Percentiles rank a stretch among this genome's conserved stretches.
Conservation (phyloP, 1,284 basidiomycete genomes). For the Apiotrichum mycotoxinovorans region DNA sequence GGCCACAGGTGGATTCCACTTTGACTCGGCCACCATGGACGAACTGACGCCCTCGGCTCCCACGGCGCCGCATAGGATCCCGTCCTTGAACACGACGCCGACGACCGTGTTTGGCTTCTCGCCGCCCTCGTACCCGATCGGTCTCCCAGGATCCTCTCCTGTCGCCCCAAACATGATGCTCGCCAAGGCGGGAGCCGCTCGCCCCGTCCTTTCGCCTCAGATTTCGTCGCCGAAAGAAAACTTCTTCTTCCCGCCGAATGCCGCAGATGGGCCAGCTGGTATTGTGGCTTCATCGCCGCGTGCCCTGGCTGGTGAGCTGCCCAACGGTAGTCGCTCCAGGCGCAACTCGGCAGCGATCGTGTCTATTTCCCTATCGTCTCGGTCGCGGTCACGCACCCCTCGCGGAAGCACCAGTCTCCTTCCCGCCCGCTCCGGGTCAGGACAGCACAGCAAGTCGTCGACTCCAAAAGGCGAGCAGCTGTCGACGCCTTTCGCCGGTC, state of each 20-base stretch:
- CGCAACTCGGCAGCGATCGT: slow-evolving; percentile 45
- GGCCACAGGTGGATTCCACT: slow-evolving; percentile 1
- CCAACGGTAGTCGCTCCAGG: slow-evolving; percentile 26
- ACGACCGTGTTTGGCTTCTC: slow-evolving; percentile 3
- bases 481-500: neutral
- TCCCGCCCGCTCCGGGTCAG: slow-evolving; percentile 29
- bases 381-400: slow-evolving; percentile 43
- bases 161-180: slow-evolving; percentile 5
- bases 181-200: slow-evolving; percentile 9
- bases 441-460: slow-evolving; percentile 33
- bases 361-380: slow-evolving; percentile 41
- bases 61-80: neutral
- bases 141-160: slow-evolving; percentile 1
- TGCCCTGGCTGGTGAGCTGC: slow-evolving; percentile 8
- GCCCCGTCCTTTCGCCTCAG: slow-evolving; percentile 9
- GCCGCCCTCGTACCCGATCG: neutral
- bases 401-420: slow-evolving; percentile 25
- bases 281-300: slow-evolving; percentile 27
- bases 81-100: neutral
- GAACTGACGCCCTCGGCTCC: neutral
- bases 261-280: slow-evolving; percentile 4
- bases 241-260: neutral
- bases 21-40: slow-evolving; percentile 6
- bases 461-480: slow-evolving; percentile 23
- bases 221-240: slow-evolving; percentile 1